Conservation (phyloP, 129 eudicot genomes). For the Artemisia tridentata region DNA sequence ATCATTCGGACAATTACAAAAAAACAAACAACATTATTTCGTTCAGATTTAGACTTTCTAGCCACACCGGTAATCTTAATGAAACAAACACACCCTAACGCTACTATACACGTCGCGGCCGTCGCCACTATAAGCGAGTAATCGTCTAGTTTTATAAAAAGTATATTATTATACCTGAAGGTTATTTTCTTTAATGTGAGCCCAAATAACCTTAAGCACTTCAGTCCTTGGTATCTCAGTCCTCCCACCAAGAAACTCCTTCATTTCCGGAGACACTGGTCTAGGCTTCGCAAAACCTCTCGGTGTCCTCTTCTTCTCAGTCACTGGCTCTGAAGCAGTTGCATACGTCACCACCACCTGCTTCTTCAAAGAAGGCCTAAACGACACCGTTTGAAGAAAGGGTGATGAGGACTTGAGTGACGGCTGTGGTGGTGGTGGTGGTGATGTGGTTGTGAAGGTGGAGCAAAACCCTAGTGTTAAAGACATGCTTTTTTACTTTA, state of each 20-base stretch:
- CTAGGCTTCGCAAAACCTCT: conserved; percentile 42
- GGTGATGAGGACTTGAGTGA: conserved; percentile 14
- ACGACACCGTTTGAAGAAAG: conserved; percentile 4
- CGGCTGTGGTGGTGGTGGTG: conserved; percentile 19
- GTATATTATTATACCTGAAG: conserved; percentile 44
- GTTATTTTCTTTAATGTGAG: conserved; percentile 37
- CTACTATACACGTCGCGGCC: too few species aligned
- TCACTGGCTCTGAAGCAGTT: conserved; percentile 32
- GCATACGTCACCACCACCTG: conserved; percentile 22
- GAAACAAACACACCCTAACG: too few species aligned
- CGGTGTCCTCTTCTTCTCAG: conserved; percentile 39
- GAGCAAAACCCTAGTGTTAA: conserved; percentile 34
- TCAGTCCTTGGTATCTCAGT: conserved; percentile 38
- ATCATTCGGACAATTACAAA: too few species aligned
- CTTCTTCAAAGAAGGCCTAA: background rate
- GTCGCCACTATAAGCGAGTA: too few species aligned
- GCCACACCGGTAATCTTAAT: too few species aligned
- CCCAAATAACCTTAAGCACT: conserved; percentile 42
- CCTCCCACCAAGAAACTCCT: conserved; percentile 40
- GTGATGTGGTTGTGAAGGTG: conserved; percentile 22
- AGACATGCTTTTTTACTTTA: conserved; percentile 13
- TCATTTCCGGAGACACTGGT: conserved; percentile 42
- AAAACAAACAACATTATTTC: too few species aligned
- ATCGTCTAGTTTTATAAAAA: too few species aligned
- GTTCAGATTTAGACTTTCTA: too few species aligned